A percentile compares a stretch with the other conserved stretches of the same genome.
Evolutionary conservation across 2,329 filamentous ascomycete species (phyloP).

Genomic region (Fusarium globosum): DNA sequence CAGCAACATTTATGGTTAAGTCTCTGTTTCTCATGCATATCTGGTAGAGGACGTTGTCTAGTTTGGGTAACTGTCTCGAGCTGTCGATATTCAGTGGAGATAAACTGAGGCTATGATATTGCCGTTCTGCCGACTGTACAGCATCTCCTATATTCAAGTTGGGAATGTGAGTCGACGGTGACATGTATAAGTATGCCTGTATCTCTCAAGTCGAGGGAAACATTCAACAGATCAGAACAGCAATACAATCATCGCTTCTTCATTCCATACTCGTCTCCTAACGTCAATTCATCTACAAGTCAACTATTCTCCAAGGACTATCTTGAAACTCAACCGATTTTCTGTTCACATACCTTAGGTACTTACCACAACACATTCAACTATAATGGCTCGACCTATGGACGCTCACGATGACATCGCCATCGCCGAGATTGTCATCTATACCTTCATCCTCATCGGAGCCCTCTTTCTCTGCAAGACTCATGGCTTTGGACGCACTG

Average conservation of each 20-base stretch:
- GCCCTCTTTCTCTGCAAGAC: conserved; percentile 57
- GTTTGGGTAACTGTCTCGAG: conserved; percentile 13
- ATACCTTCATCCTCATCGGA: conserved; percentile 44
- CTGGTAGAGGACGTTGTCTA: neutral
- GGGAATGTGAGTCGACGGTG: neutral
- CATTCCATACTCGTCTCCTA: neutral
- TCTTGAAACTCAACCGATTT: neutral
- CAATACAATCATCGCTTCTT: neutral
- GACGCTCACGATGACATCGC: conserved; percentile 48
- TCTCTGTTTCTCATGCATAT: neutral
- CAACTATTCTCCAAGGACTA: neutral
- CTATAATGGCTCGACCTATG: conserved; percentile 40
- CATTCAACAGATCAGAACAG: neutral
- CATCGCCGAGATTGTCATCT: conserved; percentile 49
- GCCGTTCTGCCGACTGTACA: conserved; percentile 16
- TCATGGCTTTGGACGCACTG: conserved; percentile 66
- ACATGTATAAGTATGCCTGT: conserved; percentile 27
- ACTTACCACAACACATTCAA: neutral
- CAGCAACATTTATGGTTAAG: conserved; percentile 1
- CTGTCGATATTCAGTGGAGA: neutral
- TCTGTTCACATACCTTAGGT: neutral
- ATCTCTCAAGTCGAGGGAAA: neutral
- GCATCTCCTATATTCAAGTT: neutral
- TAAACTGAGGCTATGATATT: conserved; percentile 11
- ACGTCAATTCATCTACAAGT: neutral